These are phyloP conservation scores for Ligustrum vulgare DNA, from an alignment of 257 asterid genomes.

Conservation along the genomic window DNA sequence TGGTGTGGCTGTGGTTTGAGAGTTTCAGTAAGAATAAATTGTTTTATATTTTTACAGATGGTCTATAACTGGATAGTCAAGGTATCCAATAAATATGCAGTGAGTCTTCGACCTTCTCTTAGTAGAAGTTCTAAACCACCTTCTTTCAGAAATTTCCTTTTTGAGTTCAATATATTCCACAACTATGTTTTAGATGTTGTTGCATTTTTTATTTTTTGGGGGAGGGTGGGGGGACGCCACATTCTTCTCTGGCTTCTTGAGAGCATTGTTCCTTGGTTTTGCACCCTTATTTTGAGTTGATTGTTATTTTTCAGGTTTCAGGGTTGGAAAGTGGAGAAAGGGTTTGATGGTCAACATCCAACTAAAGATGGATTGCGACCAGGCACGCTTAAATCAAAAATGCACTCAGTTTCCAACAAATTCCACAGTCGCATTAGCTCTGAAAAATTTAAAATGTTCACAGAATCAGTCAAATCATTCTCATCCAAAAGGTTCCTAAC, in stretches of 20 bases:
- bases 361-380: constrained; percentile 32
- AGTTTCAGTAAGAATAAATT: background rate
- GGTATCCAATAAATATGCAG: background rate
- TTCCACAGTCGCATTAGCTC: constrained; percentile 52
- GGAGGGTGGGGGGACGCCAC: background rate
- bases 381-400: constrained; percentile 44
- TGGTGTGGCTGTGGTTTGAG: background rate
- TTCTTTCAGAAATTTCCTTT: background rate
- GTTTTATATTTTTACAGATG: background rate
- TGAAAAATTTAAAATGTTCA: constrained; percentile 55
- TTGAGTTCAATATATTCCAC: background rate
- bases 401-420: constrained; percentile 52
- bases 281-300: background rate
- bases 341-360: constrained; percentile 45
- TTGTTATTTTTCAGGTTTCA: constrained; percentile 59
- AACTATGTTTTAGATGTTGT: background rate
- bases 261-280: background rate
- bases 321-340: constrained; percentile 70
- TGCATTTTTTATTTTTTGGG: background rate
- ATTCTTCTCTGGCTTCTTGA: too few species aligned
- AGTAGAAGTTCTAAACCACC: background rate
- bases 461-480: constrained; percentile 60
- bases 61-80: background rate
- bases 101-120: background rate
- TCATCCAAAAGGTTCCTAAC: constrained; percentile 44